phyloP scores from a whole-genome alignment of 2,329 filamentous ascomycete species.

The Pestalotiopsis sp. region DNA sequence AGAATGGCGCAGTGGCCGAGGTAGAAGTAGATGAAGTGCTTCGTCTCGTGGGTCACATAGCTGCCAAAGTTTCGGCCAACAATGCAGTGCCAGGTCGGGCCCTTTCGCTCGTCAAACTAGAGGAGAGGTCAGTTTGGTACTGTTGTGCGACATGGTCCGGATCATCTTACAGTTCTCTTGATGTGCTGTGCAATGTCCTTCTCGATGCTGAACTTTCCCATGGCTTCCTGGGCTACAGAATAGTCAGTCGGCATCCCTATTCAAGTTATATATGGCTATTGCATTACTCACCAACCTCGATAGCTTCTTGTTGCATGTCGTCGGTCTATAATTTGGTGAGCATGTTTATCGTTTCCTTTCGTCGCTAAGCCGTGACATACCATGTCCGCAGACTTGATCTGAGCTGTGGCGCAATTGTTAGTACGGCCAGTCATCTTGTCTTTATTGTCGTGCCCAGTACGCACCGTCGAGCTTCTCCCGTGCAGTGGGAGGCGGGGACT shows the following conservation, averaged over 20 bases:
- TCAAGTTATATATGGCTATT: constrained; percentile 16
- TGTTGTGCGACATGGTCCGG: too few species aligned
- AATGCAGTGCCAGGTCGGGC: constrained; percentile 99
- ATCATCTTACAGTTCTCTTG: constrained; percentile 36
- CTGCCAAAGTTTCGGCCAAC: constrained; percentile 98
- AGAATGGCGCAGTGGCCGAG: constrained; percentile 97
- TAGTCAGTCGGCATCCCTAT: not conserved
- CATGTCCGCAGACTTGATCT: constrained; percentile 99
- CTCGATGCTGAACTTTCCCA: constrained; percentile 65
- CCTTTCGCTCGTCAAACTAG: constrained; percentile 95
- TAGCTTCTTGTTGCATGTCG: constrained; percentile 93
- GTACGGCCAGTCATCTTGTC: not conserved
- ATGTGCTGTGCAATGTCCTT: constrained; percentile 49
- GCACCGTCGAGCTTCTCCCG: constrained; percentile 37
- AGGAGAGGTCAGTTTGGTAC: constrained; percentile 12
- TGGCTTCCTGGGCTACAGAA: constrained; percentile 60
- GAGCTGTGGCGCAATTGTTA: constrained; percentile 58
- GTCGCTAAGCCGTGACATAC: constrained; percentile 51
- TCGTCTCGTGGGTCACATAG: constrained; percentile 98
- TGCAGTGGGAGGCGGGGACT: constrained; percentile 25
- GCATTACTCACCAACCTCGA: constrained; percentile 82
- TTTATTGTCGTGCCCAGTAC: constrained; percentile 15
- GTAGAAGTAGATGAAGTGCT: constrained; percentile 99
- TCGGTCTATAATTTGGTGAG: constrained; percentile 71
- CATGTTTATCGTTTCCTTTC: not conserved